Conservation (phyloP, 1,284 basidiomycete genomes). For the Sanguinoderma infundibulare region DNA sequence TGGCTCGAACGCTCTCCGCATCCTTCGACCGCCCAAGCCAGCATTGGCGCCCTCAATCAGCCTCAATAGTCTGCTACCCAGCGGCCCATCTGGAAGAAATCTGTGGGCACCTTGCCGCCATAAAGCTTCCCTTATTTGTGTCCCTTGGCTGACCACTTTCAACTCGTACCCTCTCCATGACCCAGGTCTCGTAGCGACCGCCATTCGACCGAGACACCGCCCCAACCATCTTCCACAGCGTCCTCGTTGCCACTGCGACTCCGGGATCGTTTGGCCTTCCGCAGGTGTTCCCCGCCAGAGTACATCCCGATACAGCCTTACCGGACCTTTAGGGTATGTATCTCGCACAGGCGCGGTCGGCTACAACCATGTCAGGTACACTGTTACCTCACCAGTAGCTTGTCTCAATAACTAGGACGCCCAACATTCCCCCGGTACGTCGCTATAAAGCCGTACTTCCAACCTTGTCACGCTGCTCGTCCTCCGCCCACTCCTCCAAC, state of each 20-base stretch:
- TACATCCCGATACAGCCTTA: conserved; percentile 1
- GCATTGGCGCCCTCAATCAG: neutral
- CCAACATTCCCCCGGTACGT: neutral
- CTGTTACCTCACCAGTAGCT: conserved; percentile 10
- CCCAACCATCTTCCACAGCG: neutral
- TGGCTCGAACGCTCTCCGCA: neutral
- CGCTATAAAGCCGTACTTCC: neutral
- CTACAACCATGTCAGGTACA: conserved; percentile 16
- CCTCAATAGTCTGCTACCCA: neutral
- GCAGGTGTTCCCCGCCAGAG: neutral
- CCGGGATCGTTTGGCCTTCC: neutral
- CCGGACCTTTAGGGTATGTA: conserved; percentile 13
- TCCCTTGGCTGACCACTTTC: neutral
- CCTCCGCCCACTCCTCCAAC: neutral
- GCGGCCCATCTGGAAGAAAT: neutral
- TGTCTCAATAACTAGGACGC: neutral
- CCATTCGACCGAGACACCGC: neutral
- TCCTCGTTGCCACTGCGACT: neutral
- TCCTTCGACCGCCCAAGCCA: neutral
- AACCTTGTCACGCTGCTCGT: neutral
- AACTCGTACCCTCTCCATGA: neutral
- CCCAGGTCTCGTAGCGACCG: neutral
- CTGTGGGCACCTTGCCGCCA: neutral
- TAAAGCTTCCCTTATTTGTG: neutral
- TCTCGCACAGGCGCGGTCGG: conserved; percentile 6